Percentiles rank a stretch among this genome's conserved stretches.
Conservation (phyloP, 2,329 filamentous ascomycete genomes). For the Colletotrichum brevisporum region DNA sequence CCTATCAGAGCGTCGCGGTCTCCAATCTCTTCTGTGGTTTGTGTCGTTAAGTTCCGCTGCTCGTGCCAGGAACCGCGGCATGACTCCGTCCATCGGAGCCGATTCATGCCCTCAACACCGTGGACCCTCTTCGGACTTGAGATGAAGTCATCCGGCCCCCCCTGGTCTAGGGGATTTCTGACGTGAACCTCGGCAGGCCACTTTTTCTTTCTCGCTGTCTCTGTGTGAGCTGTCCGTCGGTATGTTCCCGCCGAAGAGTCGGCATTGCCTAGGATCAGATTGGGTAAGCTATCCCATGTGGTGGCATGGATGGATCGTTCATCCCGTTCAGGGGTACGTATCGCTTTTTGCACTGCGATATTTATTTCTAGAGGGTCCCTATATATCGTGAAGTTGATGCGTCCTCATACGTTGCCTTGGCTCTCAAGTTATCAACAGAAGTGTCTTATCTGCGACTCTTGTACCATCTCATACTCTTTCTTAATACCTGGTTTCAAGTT, state of each 20-base stretch:
- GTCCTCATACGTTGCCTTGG: slow-evolving; percentile 1
- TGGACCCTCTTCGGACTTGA: slow-evolving; percentile 27
- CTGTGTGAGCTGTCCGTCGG: neutral
- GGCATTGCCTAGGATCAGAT: slow-evolving; percentile 25
- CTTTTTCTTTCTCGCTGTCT: slow-evolving; percentile 16
- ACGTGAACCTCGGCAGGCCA: slow-evolving; percentile 38
- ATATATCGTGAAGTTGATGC: slow-evolving; percentile 35
- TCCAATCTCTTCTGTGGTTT: slow-evolving; percentile 17
- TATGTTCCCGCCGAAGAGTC: slow-evolving; percentile 29
- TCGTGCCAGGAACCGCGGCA: slow-evolving; percentile 30
- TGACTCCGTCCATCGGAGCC: slow-evolving; percentile 29
- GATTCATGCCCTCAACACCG: slow-evolving; percentile 11
- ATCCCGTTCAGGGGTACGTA: slow-evolving; percentile 28
- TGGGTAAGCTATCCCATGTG: slow-evolving; percentile 17
- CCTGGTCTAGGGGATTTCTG: slow-evolving; percentile 10
- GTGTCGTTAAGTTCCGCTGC: slow-evolving; percentile 11
- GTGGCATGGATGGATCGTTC: slow-evolving; percentile 1
- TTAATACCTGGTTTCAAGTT: neutral
- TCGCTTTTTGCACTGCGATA: slow-evolving; percentile 11
- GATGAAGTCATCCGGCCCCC: slow-evolving; percentile 31
- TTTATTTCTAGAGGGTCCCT: slow-evolving; percentile 17
- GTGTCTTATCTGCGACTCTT: neutral
- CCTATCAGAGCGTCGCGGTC: neutral
- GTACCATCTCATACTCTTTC: neutral
- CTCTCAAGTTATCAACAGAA: neutral